Evolutionary conservation across 805 yeast genomes (phyloP).

Genomic region (Wickerhamomyces sydowiorum): DNA sequence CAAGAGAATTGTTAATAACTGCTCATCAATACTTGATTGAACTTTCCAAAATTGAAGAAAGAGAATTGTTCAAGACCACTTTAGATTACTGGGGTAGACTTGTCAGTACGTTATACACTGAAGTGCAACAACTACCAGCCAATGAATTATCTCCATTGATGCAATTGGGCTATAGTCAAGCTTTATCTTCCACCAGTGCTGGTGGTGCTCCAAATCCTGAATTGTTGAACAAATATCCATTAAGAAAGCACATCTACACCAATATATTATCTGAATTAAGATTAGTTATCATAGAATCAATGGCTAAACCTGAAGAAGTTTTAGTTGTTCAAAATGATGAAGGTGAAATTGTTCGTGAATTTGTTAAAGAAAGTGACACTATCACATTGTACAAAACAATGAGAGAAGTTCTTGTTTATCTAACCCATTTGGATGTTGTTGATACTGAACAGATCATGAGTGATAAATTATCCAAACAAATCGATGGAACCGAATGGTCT

Average conservation of each 20-base stretch:
- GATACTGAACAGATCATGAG: slow-evolving; percentile 95
- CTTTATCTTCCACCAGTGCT: slow-evolving; percentile 34
- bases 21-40: slow-evolving; percentile 80
- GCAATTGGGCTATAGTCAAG: slow-evolving; percentile 49
- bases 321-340: slow-evolving; percentile 96
- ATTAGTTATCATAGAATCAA: slow-evolving; percentile 89
- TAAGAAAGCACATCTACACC: slow-evolving; percentile 82
- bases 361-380: slow-evolving; percentile 95
- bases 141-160: slow-evolving; percentile 68
- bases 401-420: slow-evolving; percentile 91
- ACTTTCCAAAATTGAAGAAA: slow-evolving; percentile 85
- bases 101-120: slow-evolving; percentile 77
- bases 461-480: slow-evolving; percentile 83
- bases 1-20: slow-evolving; percentile 55
- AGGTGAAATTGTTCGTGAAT: slow-evolving; percentile 97
- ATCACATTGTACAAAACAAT: slow-evolving; percentile 91
- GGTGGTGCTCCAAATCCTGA: slow-evolving; percentile 89
- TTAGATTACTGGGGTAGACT: slow-evolving; percentile 91
- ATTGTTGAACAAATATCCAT: slow-evolving; percentile 66
- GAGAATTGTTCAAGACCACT: slow-evolving; percentile 93
- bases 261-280: slow-evolving; percentile 76
- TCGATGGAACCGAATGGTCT: slow-evolving; percentile 97
- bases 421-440: slow-evolving; percentile 91
- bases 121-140: slow-evolving; percentile 75
- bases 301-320: slow-evolving; percentile 99